Base-by-base conservation (phyloP, 2,329 filamentous ascomycete genomes). In the Cladophialophora psammophila region DNA sequence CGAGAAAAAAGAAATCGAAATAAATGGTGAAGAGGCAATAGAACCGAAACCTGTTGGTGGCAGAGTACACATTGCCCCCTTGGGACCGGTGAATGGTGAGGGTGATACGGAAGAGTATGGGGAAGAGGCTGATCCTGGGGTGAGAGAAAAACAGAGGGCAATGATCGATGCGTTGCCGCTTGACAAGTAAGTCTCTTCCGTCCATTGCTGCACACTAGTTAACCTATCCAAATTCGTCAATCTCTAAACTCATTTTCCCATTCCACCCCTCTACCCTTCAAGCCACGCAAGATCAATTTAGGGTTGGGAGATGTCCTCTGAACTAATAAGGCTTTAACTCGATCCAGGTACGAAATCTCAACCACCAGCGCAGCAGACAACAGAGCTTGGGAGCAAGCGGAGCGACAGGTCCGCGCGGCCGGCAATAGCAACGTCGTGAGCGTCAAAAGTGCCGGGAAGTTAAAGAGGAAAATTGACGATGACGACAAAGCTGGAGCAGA, bases 101-200 rank as follows among this genome's bases (percentile, higher is more conserved):
- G 45, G n/a, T 13, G 95, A 98, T 78, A 84, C 98, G 18, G 90
- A 90, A 63, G 92, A 95, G 75, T 94, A 89, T 15, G 93, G 90
- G 1, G 88, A 94, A 68, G 90, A 95, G 78, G 88, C 91, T 32
- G 80, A 93, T 68, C 84, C 83, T 56, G 88, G 87, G 66, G 82
- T 96, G 74, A 87, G 87, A 72, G 89, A 91, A 78, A 92, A 94
- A 80, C 92, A 96, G 79, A 88, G 91, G 74, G 91, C 92, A 72
- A 83, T 98, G 71, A 97, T 98, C 75, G 92, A 97, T 82, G 91
- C 93, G 69, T 82, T 98, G 69, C 94, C 94, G 53, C 84, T 98
- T 60, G 93, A 97, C 75, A 90, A 91, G 88, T 94, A 85, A 86
- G 90, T 53, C 45, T 31, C 32, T 2, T 36, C 10, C 10, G 26